Percentiles rank a stretch among this genome's conserved stretches.
Conservation (phyloP, 75 land plant species). For the Ceratopteris richardii region DNA sequence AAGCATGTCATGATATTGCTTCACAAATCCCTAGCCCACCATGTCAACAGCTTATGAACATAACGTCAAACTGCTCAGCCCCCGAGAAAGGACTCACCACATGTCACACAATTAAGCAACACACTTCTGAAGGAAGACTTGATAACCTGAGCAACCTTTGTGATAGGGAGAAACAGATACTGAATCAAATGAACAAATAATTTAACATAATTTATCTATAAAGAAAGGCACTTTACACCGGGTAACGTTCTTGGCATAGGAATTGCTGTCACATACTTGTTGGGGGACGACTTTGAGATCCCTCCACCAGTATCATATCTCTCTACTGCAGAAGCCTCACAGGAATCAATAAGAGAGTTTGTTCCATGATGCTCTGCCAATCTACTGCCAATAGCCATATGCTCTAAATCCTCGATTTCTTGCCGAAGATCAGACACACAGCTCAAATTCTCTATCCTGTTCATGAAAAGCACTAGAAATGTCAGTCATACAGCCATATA, state of each 20-base stretch:
- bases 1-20: too few species aligned
- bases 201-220: background rate
- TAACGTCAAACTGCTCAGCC: too few species aligned
- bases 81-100: too few species aligned
- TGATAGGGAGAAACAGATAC: too few species aligned
- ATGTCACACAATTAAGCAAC: too few species aligned
- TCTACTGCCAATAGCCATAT: background rate
- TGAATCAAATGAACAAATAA: too few species aligned
- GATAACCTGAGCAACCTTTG: too few species aligned
- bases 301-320: background rate
- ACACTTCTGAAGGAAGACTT: too few species aligned
- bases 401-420: background rate
- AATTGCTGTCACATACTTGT: background rate
- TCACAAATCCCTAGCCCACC: too few species aligned
- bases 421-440: background rate
- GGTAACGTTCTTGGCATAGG: constrained; percentile 2
- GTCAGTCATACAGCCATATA: background rate
- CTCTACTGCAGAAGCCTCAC: background rate
- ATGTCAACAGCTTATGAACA: too few species aligned
- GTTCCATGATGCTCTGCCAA: background rate
- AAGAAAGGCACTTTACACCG: constrained; percentile 2
- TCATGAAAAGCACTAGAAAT: background rate
- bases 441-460: background rate
- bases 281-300: background rate
- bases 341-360: background rate